A percentile compares a stretch with the other conserved stretches of the same genome.
Conservation (phyloP, 495 filamentous ascomycete genomes). For the Tuber indicum region DNA sequence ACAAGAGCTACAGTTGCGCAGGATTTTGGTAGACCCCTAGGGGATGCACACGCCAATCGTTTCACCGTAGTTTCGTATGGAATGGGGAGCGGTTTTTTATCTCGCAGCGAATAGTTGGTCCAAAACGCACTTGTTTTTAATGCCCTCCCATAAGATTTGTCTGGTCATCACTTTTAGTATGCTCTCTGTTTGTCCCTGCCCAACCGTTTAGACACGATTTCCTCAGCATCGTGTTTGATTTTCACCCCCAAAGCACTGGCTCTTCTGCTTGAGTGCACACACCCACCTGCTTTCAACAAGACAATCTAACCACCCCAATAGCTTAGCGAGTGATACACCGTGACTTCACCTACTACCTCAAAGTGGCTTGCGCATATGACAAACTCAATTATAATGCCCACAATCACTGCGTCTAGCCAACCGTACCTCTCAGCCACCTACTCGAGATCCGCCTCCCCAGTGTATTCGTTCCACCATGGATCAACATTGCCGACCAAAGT, state of each 20-base stretch:
- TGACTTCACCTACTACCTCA: neutral
- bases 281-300: neutral
- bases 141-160: neutral
- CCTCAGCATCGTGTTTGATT: neutral
- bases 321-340: neutral
- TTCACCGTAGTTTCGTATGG: neutral
- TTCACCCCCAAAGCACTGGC: neutral
- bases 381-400: neutral
- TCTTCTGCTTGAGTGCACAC: neutral
- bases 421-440: neutral
- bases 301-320: neutral
- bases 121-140: neutral
- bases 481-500: neutral
- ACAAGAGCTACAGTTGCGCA: neutral
- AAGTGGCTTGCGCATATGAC: neutral
- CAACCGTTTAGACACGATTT: neutral
- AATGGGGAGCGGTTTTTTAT: neutral
- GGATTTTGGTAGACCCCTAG: neutral
- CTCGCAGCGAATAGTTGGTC: neutral
- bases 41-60: neutral
- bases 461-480: neutral
- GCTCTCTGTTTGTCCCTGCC: neutral
- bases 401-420: neutral
- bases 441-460: neutral
- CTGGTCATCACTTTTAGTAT: neutral